A percentile compares a stretch with the other conserved stretches of the same genome.
phyloP scores from a whole-genome alignment of 306 rosid genomes.

The Gynostemma pentaphyllum region DNA sequence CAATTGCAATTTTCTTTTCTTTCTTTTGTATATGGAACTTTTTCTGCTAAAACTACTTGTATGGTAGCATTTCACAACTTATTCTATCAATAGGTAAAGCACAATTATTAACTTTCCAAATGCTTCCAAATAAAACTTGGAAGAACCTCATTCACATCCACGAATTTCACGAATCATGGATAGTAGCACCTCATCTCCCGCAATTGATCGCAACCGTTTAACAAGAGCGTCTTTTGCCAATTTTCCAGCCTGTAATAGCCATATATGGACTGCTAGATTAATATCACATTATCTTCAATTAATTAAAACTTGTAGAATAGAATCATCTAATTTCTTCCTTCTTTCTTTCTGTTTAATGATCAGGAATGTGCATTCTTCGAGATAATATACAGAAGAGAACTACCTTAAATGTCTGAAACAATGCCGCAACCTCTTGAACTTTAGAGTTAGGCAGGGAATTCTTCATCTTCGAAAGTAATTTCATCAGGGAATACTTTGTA shows the following conservation, averaged over 20 bases:
- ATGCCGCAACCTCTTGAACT: conserved; percentile 19
- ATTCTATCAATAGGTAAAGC: conserved; percentile 15
- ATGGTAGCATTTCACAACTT: conserved; percentile 10
- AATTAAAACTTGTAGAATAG: not conserved
- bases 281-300: not conserved
- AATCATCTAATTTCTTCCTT: not conserved
- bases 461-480: conserved; percentile 29
- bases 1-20: conserved; percentile 1
- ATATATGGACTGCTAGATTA: not conserved
- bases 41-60: conserved; percentile 20
- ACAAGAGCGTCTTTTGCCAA: conserved; percentile 23
- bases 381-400: not conserved
- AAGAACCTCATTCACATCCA: conserved; percentile 33
- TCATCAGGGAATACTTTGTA: conserved; percentile 7
- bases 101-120: conserved; percentile 17
- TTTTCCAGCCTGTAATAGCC: conserved; percentile 32
- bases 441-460: conserved; percentile 26
- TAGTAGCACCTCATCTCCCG: conserved; percentile 36
- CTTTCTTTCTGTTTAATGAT: not conserved
- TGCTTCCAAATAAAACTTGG: conserved; percentile 21
- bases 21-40: conserved; percentile 14
- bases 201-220: conserved; percentile 28
- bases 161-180: conserved; percentile 28
- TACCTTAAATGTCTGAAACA: conserved; percentile 28
- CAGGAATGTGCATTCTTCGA: not conserved